phyloP scores from a whole-genome alignment of 257 asterid species.

The Verbena officinalis region DNA sequence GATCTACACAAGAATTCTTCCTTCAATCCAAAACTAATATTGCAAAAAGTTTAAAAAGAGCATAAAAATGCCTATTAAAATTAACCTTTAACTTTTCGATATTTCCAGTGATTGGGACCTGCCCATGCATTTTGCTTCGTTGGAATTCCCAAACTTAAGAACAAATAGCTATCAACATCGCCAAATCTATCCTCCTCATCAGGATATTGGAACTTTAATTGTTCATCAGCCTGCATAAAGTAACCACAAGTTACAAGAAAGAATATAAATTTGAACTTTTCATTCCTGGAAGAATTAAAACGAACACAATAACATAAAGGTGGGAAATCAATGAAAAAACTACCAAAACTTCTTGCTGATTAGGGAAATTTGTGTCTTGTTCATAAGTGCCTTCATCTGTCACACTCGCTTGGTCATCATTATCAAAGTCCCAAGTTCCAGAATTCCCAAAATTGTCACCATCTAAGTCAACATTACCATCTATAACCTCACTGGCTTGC shows the following conservation, averaged over 20 bases:
- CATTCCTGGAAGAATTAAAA: slow-evolving; percentile 1
- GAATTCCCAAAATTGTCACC: slow-evolving; percentile 51
- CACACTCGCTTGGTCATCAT: slow-evolving; percentile 62
- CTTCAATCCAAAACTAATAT: slow-evolving; percentile 18
- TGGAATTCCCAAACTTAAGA: slow-evolving; percentile 75
- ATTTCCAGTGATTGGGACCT: slow-evolving; percentile 97
- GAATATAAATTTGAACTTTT: slow-evolving; percentile 3
- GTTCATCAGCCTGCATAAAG: slow-evolving; percentile 57
- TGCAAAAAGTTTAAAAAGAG: neutral
- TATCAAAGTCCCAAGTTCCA: slow-evolving; percentile 67
- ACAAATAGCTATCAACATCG: slow-evolving; percentile 74
- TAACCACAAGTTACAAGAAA: slow-evolving; percentile 23
- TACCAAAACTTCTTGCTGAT: slow-evolving; percentile 57
- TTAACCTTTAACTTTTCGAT: slow-evolving; percentile 73
- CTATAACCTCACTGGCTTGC: slow-evolving; percentile 43
- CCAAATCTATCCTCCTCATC: slow-evolving; percentile 62
- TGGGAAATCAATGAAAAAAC: slow-evolving; percentile 14
- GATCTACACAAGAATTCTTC: slow-evolving; percentile 43
- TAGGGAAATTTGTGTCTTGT: slow-evolving; percentile 48
- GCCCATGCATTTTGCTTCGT: slow-evolving; percentile 96
- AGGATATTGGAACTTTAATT: slow-evolving; percentile 44
- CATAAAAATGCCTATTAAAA: slow-evolving; percentile 25
- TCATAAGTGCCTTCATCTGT: slow-evolving; percentile 56
- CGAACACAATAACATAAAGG: slow-evolving; percentile 13
- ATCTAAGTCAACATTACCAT: slow-evolving; percentile 40